Conservation (phyloP, 2,329 filamentous ascomycete species). For the Neofusicoccum parvum region DNA sequence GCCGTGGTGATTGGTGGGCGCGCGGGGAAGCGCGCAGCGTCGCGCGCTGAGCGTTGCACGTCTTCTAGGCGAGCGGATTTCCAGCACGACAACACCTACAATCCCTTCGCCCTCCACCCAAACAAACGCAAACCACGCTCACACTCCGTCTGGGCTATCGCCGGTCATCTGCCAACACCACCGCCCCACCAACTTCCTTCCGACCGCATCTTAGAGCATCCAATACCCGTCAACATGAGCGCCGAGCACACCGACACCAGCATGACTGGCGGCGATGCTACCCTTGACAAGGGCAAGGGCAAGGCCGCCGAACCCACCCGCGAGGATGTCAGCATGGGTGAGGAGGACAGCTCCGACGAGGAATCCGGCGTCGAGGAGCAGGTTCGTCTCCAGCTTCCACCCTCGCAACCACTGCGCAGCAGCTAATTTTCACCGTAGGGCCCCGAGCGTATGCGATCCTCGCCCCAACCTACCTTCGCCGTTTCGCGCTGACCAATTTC, state of each 20-base stretch:
- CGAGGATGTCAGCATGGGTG: constrained; percentile 70
- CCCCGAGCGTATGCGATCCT: constrained; percentile 22
- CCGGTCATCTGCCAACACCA: not conserved
- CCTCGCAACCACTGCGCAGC: constrained; percentile 9
- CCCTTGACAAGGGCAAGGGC: constrained; percentile 81
- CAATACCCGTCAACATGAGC: constrained; percentile 26
- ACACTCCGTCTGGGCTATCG: not conserved
- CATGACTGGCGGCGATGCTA: constrained; percentile 80
- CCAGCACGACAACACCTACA: constrained; percentile 1
- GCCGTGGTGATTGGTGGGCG: constrained; percentile 18
- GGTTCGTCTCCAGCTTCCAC: constrained; percentile 44
- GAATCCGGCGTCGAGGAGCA: constrained; percentile 66
- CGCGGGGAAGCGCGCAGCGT: constrained; percentile 5
- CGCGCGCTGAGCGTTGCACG: constrained; percentile 18
- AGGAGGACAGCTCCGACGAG: constrained; percentile 67
- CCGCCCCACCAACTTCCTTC: not conserved
- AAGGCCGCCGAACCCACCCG: constrained; percentile 63
- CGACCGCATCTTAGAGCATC: not conserved
- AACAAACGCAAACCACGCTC: constrained; percentile 3
- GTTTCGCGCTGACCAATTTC: constrained; percentile 1
- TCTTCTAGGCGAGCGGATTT: constrained; percentile 9
- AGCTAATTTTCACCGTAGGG: constrained; percentile 17
- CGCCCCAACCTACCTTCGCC: not conserved
- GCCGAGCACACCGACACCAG: constrained; percentile 29
- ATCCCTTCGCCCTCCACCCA: constrained; percentile 2